Evolutionary conservation across 768 basidiomycete genomes (phyloP).

Genomic region (Termitomyces titanicus): DNA sequence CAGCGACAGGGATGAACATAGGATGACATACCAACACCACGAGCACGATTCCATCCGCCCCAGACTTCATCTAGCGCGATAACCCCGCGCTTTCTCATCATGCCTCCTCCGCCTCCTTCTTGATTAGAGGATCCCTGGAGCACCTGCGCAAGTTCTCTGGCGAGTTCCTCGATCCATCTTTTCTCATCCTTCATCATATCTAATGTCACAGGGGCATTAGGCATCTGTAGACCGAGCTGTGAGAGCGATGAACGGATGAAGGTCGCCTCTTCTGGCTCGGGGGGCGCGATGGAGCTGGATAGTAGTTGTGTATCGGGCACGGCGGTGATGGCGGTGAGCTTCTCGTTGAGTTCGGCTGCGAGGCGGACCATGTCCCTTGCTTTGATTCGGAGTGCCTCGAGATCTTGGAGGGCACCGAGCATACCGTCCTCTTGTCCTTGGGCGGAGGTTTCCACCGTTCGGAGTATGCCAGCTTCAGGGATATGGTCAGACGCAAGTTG

Average conservation of each 20-base stretch:
- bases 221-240: constrained; percentile 82
- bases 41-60: constrained; percentile 92
- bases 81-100: constrained; percentile 79
- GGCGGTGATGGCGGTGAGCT: constrained; percentile 48
- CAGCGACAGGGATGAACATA: background rate
- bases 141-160: constrained; percentile 74
- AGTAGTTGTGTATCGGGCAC: constrained; percentile 19
- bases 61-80: constrained; percentile 90
- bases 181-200: constrained; percentile 86
- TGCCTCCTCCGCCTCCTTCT: constrained; percentile 43
- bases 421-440: constrained; percentile 63
- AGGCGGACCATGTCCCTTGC: constrained; percentile 91
- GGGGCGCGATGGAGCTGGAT: constrained; percentile 18
- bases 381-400: constrained; percentile 88
- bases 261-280: constrained; percentile 78
- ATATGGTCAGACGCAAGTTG: background rate
- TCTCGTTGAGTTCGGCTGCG: constrained; percentile 84
- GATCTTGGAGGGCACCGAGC: constrained; percentile 75
- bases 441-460: constrained; percentile 65
- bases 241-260: constrained; percentile 87
- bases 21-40: constrained; percentile 73
- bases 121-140: constrained; percentile 41
- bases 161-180: constrained; percentile 76
- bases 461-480: constrained; percentile 60
- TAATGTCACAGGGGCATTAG: constrained; percentile 76